These are phyloP conservation scores for Fraxinus latifolia DNA, from an alignment of 305 asterid genomes.

Conservation along the genomic window DNA sequence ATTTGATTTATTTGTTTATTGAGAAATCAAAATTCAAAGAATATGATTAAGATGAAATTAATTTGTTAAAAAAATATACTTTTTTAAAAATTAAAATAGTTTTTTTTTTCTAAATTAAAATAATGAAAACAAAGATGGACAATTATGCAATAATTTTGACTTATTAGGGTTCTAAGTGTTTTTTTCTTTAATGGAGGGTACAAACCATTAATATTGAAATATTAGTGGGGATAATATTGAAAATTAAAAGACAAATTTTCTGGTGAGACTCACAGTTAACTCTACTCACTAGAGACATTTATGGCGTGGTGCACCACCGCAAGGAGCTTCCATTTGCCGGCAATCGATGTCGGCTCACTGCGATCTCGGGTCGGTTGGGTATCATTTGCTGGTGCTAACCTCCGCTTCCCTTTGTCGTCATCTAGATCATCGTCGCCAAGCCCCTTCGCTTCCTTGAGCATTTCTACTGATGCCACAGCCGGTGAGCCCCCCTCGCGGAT, in stretches of 20 bases:
- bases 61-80: no score
- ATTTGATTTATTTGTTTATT: no score
- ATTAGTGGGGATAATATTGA: background rate
- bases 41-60: no score
- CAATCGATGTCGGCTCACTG: conserved; percentile 50
- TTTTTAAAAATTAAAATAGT: no score
- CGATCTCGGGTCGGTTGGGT: conserved; percentile 53
- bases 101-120: no score
- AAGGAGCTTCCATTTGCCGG: conserved; percentile 66
- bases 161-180: background rate
- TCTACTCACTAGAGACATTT: background rate
- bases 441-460: conserved; percentile 38
- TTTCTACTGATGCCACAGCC: conserved; percentile 29
- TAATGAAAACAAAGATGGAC: background rate
- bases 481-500: background rate
- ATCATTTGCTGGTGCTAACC: conserved; percentile 52
- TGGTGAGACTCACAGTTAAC: background rate
- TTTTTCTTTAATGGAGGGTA: background rate
- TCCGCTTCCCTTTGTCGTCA: conserved; percentile 32
- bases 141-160: background rate
- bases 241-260: background rate
- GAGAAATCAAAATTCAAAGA: no score
- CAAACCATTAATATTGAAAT: background rate
- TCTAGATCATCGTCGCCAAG: background rate
- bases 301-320: conserved; percentile 83